Percentiles rank a stretch among this genome's conserved stretches.
Conservation (phyloP, 2,329 filamentous ascomycete genomes). For the Arthrobotrys iridis region DNA sequence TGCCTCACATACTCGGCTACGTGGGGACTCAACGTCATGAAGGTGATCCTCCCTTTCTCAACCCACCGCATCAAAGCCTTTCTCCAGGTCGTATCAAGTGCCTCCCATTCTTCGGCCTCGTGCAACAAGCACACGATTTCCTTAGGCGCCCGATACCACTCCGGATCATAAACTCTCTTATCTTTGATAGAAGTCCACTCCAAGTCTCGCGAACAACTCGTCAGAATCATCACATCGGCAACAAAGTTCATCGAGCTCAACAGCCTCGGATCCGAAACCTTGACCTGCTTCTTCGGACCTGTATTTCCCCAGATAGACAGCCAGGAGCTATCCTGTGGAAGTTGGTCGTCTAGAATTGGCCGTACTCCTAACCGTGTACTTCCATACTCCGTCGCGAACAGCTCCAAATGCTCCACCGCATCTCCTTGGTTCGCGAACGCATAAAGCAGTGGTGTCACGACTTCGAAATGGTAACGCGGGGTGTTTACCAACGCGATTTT, state of each 20-base stretch:
- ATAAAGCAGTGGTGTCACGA: conserved; percentile 46
- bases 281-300: background rate
- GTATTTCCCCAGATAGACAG: conserved; percentile 6
- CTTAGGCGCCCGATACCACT: conserved; percentile 47
- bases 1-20: conserved; percentile 56
- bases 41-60: conserved; percentile 55
- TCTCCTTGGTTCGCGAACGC: conserved; percentile 49
- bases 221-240: conserved; percentile 53
- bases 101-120: conserved; percentile 50
- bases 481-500: conserved; percentile 53
- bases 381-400: conserved; percentile 51
- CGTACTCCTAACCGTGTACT: conserved; percentile 49
- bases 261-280: conserved; percentile 35
- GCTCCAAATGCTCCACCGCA: conserved; percentile 40
- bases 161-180: conserved; percentile 44
- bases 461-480: conserved; percentile 52
- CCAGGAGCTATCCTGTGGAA: conserved; percentile 43
- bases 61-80: conserved; percentile 55
- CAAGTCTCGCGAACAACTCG: conserved; percentile 49
- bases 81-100: conserved; percentile 26
- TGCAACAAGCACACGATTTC: conserved; percentile 53
- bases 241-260: conserved; percentile 50
- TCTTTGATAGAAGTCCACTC: conserved; percentile 50
- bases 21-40: conserved; percentile 58
- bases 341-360: conserved; percentile 46